These are phyloP conservation scores for Pythium insidiosum DNA, from an alignment of 352 stramenopile species.

Conservation along the genomic window DNA sequence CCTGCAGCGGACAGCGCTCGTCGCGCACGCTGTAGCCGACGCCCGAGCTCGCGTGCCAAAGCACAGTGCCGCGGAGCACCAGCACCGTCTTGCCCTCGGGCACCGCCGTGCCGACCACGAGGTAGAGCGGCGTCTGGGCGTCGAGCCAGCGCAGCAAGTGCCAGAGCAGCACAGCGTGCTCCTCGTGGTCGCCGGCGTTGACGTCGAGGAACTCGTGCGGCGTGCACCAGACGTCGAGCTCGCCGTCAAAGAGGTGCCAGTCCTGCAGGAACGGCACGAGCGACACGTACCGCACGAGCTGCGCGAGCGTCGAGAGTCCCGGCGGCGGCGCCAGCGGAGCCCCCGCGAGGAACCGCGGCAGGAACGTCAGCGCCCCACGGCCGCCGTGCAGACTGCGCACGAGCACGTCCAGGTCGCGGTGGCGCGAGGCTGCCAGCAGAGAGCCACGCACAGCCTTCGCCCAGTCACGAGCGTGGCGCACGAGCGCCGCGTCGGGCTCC, in stretches of 20 bases:
- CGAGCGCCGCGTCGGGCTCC: constrained; percentile 16
- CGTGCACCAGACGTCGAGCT: constrained; percentile 84
- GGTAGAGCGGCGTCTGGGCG: constrained; percentile 37
- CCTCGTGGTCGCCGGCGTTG: constrained; percentile 82
- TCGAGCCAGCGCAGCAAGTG: constrained; percentile 90
- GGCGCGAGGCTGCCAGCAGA: constrained; percentile 13
- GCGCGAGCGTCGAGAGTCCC: constrained; percentile 11
- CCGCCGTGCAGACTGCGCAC: constrained; percentile 63
- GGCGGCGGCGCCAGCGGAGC: constrained; percentile 67
- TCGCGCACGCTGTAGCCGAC: constrained; percentile 68
- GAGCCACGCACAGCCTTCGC: constrained; percentile 5
- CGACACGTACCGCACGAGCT: constrained; percentile 83
- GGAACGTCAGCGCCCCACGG: constrained; percentile 48
- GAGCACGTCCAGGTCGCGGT: constrained; percentile 63
- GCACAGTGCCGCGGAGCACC: constrained; percentile 51
- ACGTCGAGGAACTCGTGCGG: constrained; percentile 89
- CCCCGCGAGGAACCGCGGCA: constrained; percentile 65
- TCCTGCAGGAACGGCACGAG: constrained; percentile 90
- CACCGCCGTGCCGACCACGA: constrained; percentile 81
- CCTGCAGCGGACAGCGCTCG: constrained; percentile 72
- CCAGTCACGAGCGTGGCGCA: constrained; percentile 33
- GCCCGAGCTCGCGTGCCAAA: constrained; percentile 89
- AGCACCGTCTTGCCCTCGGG: constrained; percentile 87
- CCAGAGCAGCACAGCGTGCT: constrained; percentile 89
- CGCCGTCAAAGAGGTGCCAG: constrained; percentile 78